Percentiles rank a stretch among this genome's conserved stretches.
phyloP scores from a whole-genome alignment of 805 yeast species.

The Zygoascus biomembranicola region DNA sequence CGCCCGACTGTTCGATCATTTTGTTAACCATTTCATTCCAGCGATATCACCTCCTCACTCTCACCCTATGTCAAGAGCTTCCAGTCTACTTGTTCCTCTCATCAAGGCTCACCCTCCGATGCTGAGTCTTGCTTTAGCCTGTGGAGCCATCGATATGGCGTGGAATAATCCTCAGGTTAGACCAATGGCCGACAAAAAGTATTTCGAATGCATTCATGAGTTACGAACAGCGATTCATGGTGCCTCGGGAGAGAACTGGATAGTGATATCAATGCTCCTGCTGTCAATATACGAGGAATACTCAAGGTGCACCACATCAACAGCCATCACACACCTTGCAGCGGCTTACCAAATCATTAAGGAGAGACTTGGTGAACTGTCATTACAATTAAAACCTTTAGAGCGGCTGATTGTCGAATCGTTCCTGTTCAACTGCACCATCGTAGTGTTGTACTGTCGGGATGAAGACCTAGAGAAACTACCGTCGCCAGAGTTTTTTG shows the following conservation, averaged over 20 bases:
- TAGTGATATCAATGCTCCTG: neutral
- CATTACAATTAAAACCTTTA: neutral
- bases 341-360: neutral
- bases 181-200: neutral
- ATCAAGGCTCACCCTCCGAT: neutral
- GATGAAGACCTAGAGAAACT: neutral
- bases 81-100: neutral
- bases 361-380: neutral
- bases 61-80: neutral
- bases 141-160: neutral
- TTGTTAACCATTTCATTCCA: conserved; percentile 1
- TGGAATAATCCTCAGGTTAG: neutral
- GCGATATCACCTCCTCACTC: conserved; percentile 1
- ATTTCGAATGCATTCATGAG: neutral
- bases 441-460: neutral
- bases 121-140: neutral
- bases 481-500: neutral
- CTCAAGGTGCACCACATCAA: neutral
- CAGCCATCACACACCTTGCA: neutral
- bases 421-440: neutral
- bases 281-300: neutral
- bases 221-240: neutral
- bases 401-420: neutral
- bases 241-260: neutral
- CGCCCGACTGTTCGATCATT: neutral